A percentile compares a stretch with the other conserved stretches of the same genome.
These are phyloP conservation scores for Exophiala dermatitidis DNA, from an alignment of 2,329 filamentous ascomycete species.

Conservation along the genomic window DNA sequence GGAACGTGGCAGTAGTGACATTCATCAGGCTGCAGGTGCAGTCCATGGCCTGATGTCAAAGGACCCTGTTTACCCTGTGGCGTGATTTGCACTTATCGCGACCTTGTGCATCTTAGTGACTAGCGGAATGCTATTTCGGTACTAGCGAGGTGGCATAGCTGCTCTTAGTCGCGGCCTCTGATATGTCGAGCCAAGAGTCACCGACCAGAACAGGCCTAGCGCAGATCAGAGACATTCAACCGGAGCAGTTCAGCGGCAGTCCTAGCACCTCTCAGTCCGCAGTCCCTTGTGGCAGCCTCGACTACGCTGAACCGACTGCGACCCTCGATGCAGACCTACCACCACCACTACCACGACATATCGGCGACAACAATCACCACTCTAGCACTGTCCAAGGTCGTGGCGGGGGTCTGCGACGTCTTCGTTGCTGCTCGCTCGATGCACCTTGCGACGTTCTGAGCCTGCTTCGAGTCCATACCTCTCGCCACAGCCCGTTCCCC, in stretches of 20 bases:
- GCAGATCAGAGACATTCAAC: neutral
- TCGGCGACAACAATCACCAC: neutral
- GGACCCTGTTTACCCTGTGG: neutral
- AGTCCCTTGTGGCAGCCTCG: neutral
- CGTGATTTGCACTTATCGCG: neutral
- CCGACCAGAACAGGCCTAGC: neutral
- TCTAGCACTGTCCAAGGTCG: slow-evolving; percentile 6
- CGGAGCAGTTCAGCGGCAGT: neutral
- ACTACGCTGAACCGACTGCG: slow-evolving; percentile 6
- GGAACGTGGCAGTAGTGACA: too few species aligned
- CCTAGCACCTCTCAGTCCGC: too few species aligned
- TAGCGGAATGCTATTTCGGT: too few species aligned
- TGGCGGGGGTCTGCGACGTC: slow-evolving; percentile 16
- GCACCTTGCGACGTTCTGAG: slow-evolving; percentile 10
- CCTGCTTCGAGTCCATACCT: neutral
- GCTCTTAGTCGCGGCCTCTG: neutral
- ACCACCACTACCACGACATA: neutral
- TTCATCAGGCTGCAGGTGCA: neutral
- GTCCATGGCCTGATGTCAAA: neutral
- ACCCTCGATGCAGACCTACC: neutral
- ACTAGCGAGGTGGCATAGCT: too few species aligned
- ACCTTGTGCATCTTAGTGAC: too few species aligned
- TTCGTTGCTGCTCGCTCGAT: slow-evolving; percentile 19
- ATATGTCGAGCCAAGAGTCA: neutral
- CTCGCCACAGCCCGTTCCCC: slow-evolving; percentile 9